These are phyloP conservation scores for Canavalia gladiata DNA, from an alignment of 306 rosid species.

Conservation along the genomic window DNA sequence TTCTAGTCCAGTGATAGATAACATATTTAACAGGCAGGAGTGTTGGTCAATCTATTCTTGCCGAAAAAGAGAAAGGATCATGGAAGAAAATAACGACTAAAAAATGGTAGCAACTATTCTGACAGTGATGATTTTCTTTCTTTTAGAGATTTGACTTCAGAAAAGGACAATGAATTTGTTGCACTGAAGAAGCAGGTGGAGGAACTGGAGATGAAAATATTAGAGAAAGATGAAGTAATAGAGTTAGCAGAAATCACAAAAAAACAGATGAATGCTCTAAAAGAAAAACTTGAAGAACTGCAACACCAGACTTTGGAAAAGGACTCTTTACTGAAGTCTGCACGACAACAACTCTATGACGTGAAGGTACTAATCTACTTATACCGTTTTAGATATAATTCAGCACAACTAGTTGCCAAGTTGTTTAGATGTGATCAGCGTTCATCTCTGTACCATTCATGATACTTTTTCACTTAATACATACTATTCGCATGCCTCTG, in stretches of 20 bases:
- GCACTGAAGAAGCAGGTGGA: slow-evolving; percentile 65
- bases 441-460: neutral
- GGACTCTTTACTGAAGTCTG: slow-evolving; percentile 64
- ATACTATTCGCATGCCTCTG: slow-evolving; percentile 3
- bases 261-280: slow-evolving; percentile 57
- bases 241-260: slow-evolving; percentile 67
- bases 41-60: slow-evolving; percentile 61
- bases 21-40: slow-evolving; percentile 60
- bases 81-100: slow-evolving; percentile 58
- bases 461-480: neutral
- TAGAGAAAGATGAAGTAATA: slow-evolving; percentile 71
- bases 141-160: slow-evolving; percentile 57
- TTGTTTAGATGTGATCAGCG: neutral
- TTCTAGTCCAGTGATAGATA: slow-evolving; percentile 41
- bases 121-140: slow-evolving; percentile 60
- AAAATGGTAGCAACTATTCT: slow-evolving; percentile 45
- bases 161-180: slow-evolving; percentile 63
- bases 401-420: neutral
- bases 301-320: slow-evolving; percentile 64
- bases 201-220: slow-evolving; percentile 69
- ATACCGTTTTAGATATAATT: neutral
- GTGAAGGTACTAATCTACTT: slow-evolving; percentile 62
- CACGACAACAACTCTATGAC: slow-evolving; percentile 68
- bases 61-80: slow-evolving; percentile 61
- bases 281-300: slow-evolving; percentile 61